Evolutionary conservation across 2,329 filamentous ascomycete genomes (phyloP).

Genomic region (Pezicula neosporulosa): DNA sequence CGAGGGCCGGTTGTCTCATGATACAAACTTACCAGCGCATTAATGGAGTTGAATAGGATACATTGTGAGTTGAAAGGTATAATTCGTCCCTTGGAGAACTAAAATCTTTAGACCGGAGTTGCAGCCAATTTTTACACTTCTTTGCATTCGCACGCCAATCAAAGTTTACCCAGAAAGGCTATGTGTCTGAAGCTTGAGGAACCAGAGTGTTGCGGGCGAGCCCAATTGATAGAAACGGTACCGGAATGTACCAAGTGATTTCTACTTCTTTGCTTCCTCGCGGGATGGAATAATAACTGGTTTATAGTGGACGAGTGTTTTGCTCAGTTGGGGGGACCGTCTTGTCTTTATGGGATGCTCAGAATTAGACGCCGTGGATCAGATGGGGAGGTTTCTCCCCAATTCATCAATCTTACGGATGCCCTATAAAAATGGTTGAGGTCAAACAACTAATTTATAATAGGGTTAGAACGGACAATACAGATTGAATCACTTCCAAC

Average conservation of each 20-base stretch:
- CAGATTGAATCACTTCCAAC: conserved; percentile 89
- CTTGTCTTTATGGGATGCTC: conserved; percentile 91
- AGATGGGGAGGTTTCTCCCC: conserved; percentile 80
- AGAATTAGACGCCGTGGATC: conserved; percentile 82
- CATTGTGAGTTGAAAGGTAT: conserved; percentile 41
- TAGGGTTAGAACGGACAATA: conserved; percentile 18
- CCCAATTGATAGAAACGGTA: conserved; percentile 73
- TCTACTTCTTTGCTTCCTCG: not conserved
- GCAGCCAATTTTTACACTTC: conserved; percentile 90
- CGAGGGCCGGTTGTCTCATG: conserved; percentile 81
- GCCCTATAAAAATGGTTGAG: conserved; percentile 95
- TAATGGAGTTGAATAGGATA: conserved; percentile 85
- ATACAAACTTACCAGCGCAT: conserved; percentile 78
- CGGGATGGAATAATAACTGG: not conserved
- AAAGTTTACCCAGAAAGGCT: conserved; percentile 97
- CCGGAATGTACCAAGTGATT: not conserved
- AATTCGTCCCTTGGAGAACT: not conserved
- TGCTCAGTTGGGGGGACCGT: conserved; percentile 91
- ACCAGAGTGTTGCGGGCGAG: conserved; percentile 83
- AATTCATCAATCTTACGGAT: conserved; percentile 95
- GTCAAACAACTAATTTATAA: conserved; percentile 6
- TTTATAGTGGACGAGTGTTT: conserved; percentile 83
- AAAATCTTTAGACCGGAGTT: conserved; percentile 63
- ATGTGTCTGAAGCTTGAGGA: conserved; percentile 95
- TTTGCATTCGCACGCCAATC: conserved; percentile 89